Base-by-base conservation (phyloP, 306 rosid genomes). In the Morella rubra region DNA sequence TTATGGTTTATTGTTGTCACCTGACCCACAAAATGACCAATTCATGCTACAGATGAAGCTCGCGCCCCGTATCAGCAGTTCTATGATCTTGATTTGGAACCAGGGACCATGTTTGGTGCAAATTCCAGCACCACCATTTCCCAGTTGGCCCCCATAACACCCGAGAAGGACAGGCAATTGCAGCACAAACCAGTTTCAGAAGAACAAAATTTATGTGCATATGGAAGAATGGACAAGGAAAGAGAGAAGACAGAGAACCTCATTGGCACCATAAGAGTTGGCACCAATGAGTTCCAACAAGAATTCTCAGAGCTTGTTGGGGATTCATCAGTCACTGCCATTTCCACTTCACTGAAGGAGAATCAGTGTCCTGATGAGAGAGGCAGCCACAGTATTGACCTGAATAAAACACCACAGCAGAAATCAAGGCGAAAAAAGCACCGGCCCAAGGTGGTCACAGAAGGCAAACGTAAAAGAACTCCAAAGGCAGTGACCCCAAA, bases 361-460 rank as follows among this genome's bases (percentile, higher is more conserved):
- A 81, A 69, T 66, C 77, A 82, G 67, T 78, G 69, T 81, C 82
- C 75, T 14, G 83, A 79, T 20, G 70, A 74, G 27, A 90, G 73
- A 69, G 83, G 77, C 73, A 76, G 62, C 70, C 72, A 76, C 15
- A 69, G 4, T 16, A 64, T 59, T 16, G 85, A 83, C 73, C 76
- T 79, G 65, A 82, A 79, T 68, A 79, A 72, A 79, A 86, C 85
- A 65, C 89, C 93, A 10, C 86, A 77, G 69, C 82, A 52, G 70
- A 91, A 86, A 85, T 80, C 72, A 64, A 87, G 75, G 77, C 88
- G 92, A 73, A 90, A 82, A 83, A 91, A 85, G 82, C 93, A 91
- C 86, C 85, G 97, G 74, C 97, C 97, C 55, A 94, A 89, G 88
- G 98, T 94, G 79, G 76, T 94, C 72, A 76, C 13, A 46, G 98